Evolutionary conservation across 31 red algal genomes (phyloP).

Genomic region (Bonnemaisonia californica): DNA sequence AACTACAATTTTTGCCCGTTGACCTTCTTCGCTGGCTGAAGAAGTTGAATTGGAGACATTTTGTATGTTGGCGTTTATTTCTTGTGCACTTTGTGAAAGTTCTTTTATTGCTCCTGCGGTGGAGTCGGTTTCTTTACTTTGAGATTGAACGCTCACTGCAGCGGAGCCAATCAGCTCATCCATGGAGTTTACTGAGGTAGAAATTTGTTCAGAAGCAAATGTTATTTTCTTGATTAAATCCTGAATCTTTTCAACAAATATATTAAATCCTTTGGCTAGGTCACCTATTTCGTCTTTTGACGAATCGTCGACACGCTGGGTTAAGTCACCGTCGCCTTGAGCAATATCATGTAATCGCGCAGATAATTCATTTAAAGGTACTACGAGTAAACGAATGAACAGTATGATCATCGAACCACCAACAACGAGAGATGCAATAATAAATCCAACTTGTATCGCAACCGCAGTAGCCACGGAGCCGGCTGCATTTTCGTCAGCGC

Average conservation of each 20-base stretch:
- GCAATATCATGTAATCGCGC: slow-evolving; percentile 4
- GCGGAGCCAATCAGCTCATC: not conserved
- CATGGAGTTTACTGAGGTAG: not conserved
- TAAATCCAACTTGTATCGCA: no score
- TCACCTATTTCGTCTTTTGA: not conserved
- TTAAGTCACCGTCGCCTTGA: not conserved
- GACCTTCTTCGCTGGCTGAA: not conserved
- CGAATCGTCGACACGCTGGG: not conserved
- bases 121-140: not conserved
- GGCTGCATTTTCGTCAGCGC: no score
- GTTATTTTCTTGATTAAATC: not conserved
- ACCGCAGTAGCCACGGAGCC: no score
- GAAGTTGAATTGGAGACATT: not conserved
- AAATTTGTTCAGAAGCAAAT: not conserved
- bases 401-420: no score
- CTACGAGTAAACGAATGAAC: no score
- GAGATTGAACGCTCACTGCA: not conserved
- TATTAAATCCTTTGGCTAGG: not conserved
- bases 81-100: not conserved
- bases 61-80: not conserved
- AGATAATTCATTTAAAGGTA: no score
- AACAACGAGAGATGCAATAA: no score
- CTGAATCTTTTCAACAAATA: not conserved
- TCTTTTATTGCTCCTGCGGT: not conserved
- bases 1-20: not conserved